These are phyloP conservation scores for Diplocarpon mali DNA, from an alignment of 2,329 filamentous ascomycete genomes.

Conservation along the genomic window DNA sequence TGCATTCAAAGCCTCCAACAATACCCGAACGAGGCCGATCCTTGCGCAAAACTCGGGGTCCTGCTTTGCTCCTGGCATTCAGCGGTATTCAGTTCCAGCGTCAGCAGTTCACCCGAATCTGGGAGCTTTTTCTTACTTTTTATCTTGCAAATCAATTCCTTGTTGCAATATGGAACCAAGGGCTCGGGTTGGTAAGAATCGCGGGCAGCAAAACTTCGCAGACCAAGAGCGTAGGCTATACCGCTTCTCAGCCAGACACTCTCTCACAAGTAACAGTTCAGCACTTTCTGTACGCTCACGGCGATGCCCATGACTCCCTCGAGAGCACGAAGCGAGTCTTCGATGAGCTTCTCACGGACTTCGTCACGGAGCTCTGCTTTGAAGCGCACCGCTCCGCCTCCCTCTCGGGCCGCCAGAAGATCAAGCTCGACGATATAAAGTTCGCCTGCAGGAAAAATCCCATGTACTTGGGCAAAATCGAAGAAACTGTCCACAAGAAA, in stretches of 20 bases:
- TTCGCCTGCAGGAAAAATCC: conserved; percentile 84
- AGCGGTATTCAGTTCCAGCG: no score
- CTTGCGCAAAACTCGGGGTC: no score
- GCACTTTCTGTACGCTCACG: conserved; percentile 68
- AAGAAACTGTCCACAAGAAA: conserved; percentile 82
- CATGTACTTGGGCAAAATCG: conserved; percentile 75
- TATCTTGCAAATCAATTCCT: not conserved
- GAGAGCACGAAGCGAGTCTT: conserved; percentile 76
- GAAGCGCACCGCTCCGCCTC: conserved; percentile 76
- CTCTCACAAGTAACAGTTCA: conserved; percentile 40
- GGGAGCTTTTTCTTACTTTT: not conserved
- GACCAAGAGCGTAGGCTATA: conserved; percentile 52
- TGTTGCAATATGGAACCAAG: conserved; percentile 53
- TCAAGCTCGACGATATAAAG: conserved; percentile 97
- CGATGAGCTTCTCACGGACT: conserved; percentile 94
- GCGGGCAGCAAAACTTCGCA: conserved; percentile 72
- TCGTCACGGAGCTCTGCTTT: conserved; percentile 88
- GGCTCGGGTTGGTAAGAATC: conserved; percentile 67
- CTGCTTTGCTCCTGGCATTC: no score
- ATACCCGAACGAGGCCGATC: no score
- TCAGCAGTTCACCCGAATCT: no score
- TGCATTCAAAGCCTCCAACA: no score
- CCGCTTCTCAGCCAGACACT: not conserved
- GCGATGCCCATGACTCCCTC: conserved; percentile 67
- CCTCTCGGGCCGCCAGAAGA: conserved; percentile 83